Base-by-base conservation (phyloP, 208 protist genomes). In the Zelonia costaricensis region DNA sequence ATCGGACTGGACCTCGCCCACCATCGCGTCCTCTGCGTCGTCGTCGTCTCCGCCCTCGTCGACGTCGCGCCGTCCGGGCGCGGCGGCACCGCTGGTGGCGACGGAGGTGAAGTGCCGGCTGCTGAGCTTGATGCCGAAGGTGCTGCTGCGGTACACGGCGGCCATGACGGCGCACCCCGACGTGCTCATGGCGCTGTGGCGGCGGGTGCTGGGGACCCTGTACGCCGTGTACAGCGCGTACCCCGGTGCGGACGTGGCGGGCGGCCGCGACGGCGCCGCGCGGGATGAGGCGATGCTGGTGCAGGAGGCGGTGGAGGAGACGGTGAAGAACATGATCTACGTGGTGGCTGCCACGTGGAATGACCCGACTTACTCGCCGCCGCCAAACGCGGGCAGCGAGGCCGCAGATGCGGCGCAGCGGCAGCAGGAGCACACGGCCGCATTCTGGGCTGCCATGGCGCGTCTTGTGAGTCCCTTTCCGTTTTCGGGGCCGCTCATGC, bases 241-340 rank as follows among this genome's bases (percentile, higher is more conserved):
- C 38, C 69, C 66, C 16, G 48, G 40, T 5, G 31, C 55, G 15
- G 43, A 23, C 0, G 3, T 23, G 25, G 28, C 30, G 39, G 13
- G n/a, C 25, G 22, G 48, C 28, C 7, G 30, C 25, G 20, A n/a
- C 3, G 20, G 39, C 18, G 27, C 44, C 27, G 25, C 36, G 27
- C 35, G 65, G 25, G 82, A 88, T 18, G 84, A 87, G 18, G 51
- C 75, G 8, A 53, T 56, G 44, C 54, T 65, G 35, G 69, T 93
- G 57, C 74, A 78, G 38, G 86, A 93, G 73, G 86, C 84, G 13
- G 82, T 95, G 15, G 76, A 95, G 72, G 90, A 95, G 61, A 76
- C 80, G 22, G 82, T 95, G 51, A 93, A 92, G 61, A 95, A 95
- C 43, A 89, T 92, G 76, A 69, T 95, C 30, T 85, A 84, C 66